A percentile compares a stretch with the other conserved stretches of the same genome.
phyloP scores from a whole-genome alignment of 2,329 filamentous ascomycete genomes.

The Anthostomella pinea region DNA sequence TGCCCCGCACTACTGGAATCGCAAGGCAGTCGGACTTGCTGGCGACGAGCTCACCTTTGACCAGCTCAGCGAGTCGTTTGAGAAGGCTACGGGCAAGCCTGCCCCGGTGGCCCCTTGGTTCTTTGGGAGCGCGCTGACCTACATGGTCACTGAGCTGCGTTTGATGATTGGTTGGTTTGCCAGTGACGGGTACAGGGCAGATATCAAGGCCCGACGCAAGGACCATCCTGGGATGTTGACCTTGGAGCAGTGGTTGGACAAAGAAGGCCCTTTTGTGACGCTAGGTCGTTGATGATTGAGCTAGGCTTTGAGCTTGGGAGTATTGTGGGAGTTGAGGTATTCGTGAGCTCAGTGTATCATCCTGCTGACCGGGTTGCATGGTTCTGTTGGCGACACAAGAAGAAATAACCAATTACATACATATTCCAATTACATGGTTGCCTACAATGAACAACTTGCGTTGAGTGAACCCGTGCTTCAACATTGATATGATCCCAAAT shows the following conservation, averaged over 20 bases:
- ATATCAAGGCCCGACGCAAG: conserved; percentile 27
- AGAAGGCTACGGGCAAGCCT: conserved; percentile 26
- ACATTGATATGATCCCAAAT: too few relatives aligned
- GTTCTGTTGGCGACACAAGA: too few relatives aligned
- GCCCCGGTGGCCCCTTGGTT: conserved; percentile 28
- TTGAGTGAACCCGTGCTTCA: too few relatives aligned
- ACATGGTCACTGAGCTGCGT: conserved; percentile 28
- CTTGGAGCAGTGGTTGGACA: conserved; percentile 32
- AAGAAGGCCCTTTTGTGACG: conserved; percentile 31
- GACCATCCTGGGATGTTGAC: conserved; percentile 32
- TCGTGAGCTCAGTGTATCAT: too few relatives aligned
- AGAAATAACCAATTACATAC: too few relatives aligned
- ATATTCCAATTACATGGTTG: too few relatives aligned
- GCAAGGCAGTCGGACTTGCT: conserved; percentile 39
- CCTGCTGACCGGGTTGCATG: too few relatives aligned
- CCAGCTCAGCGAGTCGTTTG: conserved; percentile 28
- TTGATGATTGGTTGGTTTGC: conserved; percentile 37
- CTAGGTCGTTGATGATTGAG: too few relatives aligned
- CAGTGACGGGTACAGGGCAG: conserved; percentile 32
- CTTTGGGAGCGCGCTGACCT: conserved; percentile 31
- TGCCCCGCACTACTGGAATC: conserved; percentile 35
- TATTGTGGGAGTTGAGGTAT: too few relatives aligned
- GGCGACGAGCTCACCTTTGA: conserved; percentile 43
- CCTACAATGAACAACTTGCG: too few relatives aligned
- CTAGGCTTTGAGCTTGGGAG: too few relatives aligned